Evolutionary conservation across 2,329 filamentous ascomycete species (phyloP).

Genomic region (Xylaria sp.): DNA sequence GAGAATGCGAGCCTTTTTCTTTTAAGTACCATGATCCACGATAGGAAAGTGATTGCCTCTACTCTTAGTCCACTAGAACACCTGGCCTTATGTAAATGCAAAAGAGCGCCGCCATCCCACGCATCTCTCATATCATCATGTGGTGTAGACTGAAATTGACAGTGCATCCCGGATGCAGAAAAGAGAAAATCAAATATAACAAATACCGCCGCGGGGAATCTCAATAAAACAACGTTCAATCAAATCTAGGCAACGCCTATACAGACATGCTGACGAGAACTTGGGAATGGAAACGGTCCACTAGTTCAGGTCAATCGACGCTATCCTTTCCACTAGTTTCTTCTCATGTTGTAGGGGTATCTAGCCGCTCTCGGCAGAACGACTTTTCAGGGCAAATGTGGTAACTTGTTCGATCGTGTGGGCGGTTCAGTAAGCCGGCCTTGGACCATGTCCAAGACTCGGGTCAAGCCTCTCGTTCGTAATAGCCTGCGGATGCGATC

Average conservation of each 20-base stretch:
- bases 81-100: slow-evolving; percentile 38
- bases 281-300: slow-evolving; percentile 9
- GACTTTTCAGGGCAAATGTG: slow-evolving; percentile 3
- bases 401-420: slow-evolving; percentile 2
- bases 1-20: slow-evolving; percentile 29
- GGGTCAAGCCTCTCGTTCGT: slow-evolving; percentile 7
- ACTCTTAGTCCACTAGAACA: slow-evolving; percentile 33
- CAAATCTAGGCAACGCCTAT: slow-evolving; percentile 16
- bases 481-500: slow-evolving; percentile 40
- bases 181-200: slow-evolving; percentile 6
- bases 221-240: slow-evolving; percentile 21
- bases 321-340: slow-evolving; percentile 2
- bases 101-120: slow-evolving; percentile 32
- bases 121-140: slow-evolving; percentile 37
- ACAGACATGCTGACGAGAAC: slow-evolving; percentile 6
- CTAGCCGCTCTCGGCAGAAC: neutral
- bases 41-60: slow-evolving; percentile 28
- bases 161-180: neutral
- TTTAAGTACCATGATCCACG: slow-evolving; percentile 29
- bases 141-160: slow-evolving; percentile 28
- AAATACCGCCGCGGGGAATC: slow-evolving; percentile 33
- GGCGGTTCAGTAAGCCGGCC: slow-evolving; percentile 2
- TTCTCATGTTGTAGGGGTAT: slow-evolving; percentile 17
- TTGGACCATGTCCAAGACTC: slow-evolving; percentile 20
- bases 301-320: slow-evolving; percentile 11